Percentiles rank a stretch among this genome's conserved stretches.
Evolutionary conservation across 805 yeast genomes (phyloP).

Genomic region (Schwanniomyces polymorphus): DNA sequence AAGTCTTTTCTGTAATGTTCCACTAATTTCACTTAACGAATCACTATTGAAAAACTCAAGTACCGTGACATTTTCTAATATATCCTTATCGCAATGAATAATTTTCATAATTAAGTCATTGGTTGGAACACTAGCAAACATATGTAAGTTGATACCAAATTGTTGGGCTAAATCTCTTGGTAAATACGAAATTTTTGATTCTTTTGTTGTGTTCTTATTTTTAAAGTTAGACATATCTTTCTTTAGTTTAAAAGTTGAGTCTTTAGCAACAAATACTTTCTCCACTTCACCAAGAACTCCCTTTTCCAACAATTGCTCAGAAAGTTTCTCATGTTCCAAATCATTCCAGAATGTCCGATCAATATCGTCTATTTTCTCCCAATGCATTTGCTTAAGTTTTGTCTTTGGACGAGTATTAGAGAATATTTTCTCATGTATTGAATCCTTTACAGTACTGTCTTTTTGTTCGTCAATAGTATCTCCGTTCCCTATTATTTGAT

Average conservation of each 20-base stretch:
- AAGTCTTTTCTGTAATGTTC: conserved; percentile 65
- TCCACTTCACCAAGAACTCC: conserved; percentile 88
- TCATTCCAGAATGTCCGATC: conserved; percentile 85
- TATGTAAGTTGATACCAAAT: conserved; percentile 89
- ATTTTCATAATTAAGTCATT: conserved; percentile 69
- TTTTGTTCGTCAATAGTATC: too few species aligned
- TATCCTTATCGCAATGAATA: conserved; percentile 71
- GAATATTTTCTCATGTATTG: not conserved
- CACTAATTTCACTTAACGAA: conserved; percentile 73
- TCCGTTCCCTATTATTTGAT: not conserved
- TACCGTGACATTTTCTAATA: conserved; percentile 67
- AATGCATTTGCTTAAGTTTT: conserved; percentile 90
- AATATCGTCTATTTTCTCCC: conserved; percentile 89
- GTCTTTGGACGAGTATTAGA: conserved; percentile 54
- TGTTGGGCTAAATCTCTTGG: conserved; percentile 90
- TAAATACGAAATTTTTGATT: conserved; percentile 61
- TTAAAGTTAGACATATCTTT: conserved; percentile 21
- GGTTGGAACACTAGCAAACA: conserved; percentile 62
- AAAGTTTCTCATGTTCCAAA: conserved; percentile 55
- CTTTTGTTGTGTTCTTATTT: conserved; percentile 5
- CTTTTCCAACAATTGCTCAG: conserved; percentile 63
- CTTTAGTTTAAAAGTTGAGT: conserved; percentile 37
- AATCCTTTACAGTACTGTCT: not conserved
- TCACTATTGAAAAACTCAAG: conserved; percentile 82
- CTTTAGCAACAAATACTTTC: conserved; percentile 82